phyloP scores from a whole-genome alignment of 352 stramenopile genomes.

The Aphanomyces cochlioides region DNA sequence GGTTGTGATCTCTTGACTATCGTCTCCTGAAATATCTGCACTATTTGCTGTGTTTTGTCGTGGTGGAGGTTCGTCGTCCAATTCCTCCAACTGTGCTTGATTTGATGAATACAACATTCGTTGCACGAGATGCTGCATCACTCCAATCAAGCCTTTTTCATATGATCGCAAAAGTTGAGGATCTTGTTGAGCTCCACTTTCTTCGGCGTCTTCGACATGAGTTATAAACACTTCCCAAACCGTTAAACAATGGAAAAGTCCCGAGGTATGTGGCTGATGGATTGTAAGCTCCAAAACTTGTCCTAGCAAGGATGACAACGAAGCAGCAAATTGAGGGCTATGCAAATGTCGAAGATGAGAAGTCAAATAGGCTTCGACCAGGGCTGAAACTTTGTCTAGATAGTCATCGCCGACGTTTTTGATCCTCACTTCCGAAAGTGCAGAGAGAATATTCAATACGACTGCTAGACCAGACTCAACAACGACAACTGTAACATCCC shows the following conservation, averaged over 20 bases:
- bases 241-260: conserved; percentile 72
- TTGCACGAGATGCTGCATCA: conserved; percentile 78
- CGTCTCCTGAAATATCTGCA: conserved; percentile 42
- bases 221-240: conserved; percentile 82
- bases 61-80: conserved; percentile 34
- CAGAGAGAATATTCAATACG: neutral
- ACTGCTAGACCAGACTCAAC: conserved; percentile 12
- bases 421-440: neutral
- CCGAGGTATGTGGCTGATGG: conserved; percentile 66
- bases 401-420: conserved; percentile 41
- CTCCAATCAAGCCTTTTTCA: conserved; percentile 58
- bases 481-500: conserved; percentile 18
- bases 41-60: conserved; percentile 29
- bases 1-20: conserved; percentile 44
- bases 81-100: conserved; percentile 53
- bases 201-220: conserved; percentile 74
- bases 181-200: conserved; percentile 49
- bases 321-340: conserved; percentile 43
- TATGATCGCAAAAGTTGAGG: conserved; percentile 55
- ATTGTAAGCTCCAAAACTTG: conserved; percentile 58
- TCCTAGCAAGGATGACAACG: conserved; percentile 56
- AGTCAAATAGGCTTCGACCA: conserved; percentile 69
- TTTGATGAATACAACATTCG: conserved; percentile 66
- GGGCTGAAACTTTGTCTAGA: conserved; percentile 70
- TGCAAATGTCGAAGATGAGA: conserved; percentile 72